Base-by-base conservation (phyloP, 2,329 filamentous ascomycete species). In the Akanthomyces muscarius region DNA sequence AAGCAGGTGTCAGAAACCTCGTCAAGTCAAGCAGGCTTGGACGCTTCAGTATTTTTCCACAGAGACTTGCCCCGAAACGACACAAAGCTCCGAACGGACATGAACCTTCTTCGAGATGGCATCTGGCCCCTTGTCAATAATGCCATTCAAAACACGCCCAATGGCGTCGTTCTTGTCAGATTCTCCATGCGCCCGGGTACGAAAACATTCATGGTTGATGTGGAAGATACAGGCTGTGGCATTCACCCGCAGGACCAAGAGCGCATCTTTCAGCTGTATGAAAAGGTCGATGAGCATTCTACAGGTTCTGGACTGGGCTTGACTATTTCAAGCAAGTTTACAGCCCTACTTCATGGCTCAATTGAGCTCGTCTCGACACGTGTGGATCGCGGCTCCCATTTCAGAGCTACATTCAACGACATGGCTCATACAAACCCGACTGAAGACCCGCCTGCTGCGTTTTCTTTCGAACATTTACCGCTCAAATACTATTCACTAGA, bases 191-290 rank as follows among this genome's bases (percentile, higher is more conserved):
- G 59, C 0, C 59, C 72, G 2, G 73, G 77, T 18, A 69, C 67
- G 10, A 69, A 70, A 4, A 66, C 67, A 0, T 67, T 78, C 0
- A 66, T 69, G 4, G 71, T 79, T n/a, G 78, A 81, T 47, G 64
- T 81, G 1, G 67, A 75, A 48, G 78, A 81, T 50, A 79, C 73
- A 1, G 78, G 78, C 0, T 67, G 72, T 3, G 78, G 78, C 2
- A 78, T 80, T n/a, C 64, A 65, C 1, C 55, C 65, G 1, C 66
- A 71, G 3, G 68, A 79, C 7, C 73, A 76, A 4, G 25, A 69
- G 4, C 74, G 76, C 3, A 77, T 81, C 4, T 81, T 80, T 33
- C 70, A 76, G 4, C 69, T 77, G 0, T 80, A 80, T 23, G 78
- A 80, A 47, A 80, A 80, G 41, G 71, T 74, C 1, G 71, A 74